These are phyloP conservation scores for Lumnitzera racemosa DNA, from an alignment of 345 rosid genomes.

Conservation along the genomic window DNA sequence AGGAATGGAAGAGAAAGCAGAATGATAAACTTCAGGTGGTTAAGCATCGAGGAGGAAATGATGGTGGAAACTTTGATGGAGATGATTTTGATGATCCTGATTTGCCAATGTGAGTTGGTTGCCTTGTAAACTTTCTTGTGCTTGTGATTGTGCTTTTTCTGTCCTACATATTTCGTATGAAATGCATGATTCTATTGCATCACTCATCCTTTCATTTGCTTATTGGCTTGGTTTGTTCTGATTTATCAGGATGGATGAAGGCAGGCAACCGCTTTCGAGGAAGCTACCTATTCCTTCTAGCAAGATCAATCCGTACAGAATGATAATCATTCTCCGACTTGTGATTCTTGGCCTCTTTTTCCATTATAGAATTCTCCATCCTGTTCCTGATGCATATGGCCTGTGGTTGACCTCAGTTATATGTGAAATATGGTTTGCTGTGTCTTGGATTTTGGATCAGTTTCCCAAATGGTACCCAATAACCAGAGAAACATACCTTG, in stretches of 20 bases:
- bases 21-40: conserved; percentile 76
- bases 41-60: conserved; percentile 66
- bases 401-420: conserved; percentile 96
- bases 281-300: conserved; percentile 90
- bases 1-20: conserved; percentile 85
- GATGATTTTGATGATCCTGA: conserved; percentile 79
- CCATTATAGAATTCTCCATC: conserved; percentile 91
- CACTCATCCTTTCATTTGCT: not conserved
- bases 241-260: conserved; percentile 96
- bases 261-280: conserved; percentile 97
- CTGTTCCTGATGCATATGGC: conserved; percentile 80
- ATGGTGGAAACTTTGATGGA: conserved; percentile 42
- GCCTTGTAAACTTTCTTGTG: not conserved
- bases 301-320: conserved; percentile 92
- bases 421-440: conserved; percentile 97
- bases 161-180: too few relatives aligned
- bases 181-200: too few relatives aligned
- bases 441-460: conserved; percentile 98
- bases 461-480: conserved; percentile 98
- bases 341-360: conserved; percentile 85
- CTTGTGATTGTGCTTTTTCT: not conserved
- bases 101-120: conserved; percentile 70
- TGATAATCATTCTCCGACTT: conserved; percentile 79
- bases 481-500: conserved; percentile 85
- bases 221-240: conserved; percentile 4